phyloP scores from a whole-genome alignment of 176 grass and related monocot genomes.

The Phyllostachys edulis region DNA sequence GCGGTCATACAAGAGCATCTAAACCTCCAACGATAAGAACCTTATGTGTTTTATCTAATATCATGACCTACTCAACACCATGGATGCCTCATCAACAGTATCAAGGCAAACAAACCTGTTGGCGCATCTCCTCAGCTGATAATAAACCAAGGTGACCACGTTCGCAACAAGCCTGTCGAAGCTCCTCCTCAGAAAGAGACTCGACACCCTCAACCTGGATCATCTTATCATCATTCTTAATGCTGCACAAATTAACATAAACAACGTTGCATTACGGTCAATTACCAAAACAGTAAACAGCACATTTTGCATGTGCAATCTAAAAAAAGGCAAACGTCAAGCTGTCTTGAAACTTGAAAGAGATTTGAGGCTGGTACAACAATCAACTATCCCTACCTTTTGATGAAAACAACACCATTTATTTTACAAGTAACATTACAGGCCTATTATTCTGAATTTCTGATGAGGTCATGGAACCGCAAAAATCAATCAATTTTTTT shows the following conservation, averaged over 20 bases:
- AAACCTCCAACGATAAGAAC: neutral
- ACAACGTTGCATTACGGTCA: neutral
- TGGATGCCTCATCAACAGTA: neutral
- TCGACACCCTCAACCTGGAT: conserved; percentile 79
- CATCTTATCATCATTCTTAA: conserved; percentile 93
- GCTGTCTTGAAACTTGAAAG: neutral
- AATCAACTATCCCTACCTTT: neutral
- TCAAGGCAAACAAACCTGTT: conserved; percentile 59
- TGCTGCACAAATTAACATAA: conserved; percentile 48
- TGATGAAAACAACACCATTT: neutral
- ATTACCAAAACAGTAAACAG: neutral
- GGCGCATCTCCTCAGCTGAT: conserved; percentile 83
- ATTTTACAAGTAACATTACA: neutral
- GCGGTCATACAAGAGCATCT: neutral
- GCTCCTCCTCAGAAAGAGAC: conserved; percentile 90
- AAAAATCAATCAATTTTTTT: neutral
- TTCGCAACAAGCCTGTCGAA: conserved; percentile 87
- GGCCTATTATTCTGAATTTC: neutral
- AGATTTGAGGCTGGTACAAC: neutral
- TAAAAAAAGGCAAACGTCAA: neutral
- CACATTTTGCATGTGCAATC: neutral
- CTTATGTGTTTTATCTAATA: conserved; percentile 3
- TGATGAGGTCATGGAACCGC: neutral
- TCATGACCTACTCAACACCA: conserved; percentile 8
- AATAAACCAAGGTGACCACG: conserved; percentile 84